These are phyloP conservation scores for Candida ipomoeae DNA, from an alignment of 805 yeast species.

Conservation along the genomic window DNA sequence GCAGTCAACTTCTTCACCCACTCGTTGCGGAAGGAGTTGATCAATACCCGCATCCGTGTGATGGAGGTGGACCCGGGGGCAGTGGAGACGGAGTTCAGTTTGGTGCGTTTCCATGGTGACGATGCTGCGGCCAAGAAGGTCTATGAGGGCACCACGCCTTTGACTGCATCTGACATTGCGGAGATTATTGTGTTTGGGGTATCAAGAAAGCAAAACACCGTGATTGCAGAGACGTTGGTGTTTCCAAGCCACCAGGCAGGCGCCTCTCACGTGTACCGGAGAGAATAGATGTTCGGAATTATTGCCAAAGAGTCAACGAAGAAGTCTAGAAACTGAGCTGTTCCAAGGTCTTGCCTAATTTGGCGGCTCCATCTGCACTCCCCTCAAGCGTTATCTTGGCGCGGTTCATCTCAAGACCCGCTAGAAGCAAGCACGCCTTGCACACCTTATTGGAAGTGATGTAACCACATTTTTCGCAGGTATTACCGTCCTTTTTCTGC, in stretches of 20 bases:
- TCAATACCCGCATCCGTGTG: conserved; percentile 33
- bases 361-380: conserved; percentile 61
- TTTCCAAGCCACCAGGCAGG: conserved; percentile 39
- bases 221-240: conserved; percentile 36
- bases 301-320: not conserved
- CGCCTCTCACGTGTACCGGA: conserved; percentile 22
- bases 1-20: conserved; percentile 33
- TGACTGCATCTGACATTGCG: conserved; percentile 35
- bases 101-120: conserved; percentile 35
- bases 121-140: conserved; percentile 28
- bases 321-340: conserved; percentile 52
- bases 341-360: conserved; percentile 57
- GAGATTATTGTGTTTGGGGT: conserved; percentile 36
- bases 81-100: conserved; percentile 36
- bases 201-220: conserved; percentile 32
- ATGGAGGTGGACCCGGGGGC: conserved; percentile 41
- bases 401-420: conserved; percentile 74
- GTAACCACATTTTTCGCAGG: conserved; percentile 89
- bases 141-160: conserved; percentile 33
- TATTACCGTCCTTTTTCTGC: conserved; percentile 50
- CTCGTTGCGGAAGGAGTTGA: conserved; percentile 34
- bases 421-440: conserved; percentile 86
- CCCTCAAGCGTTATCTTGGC: conserved; percentile 63
- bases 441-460: conserved; percentile 83
- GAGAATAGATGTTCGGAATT: not conserved